phyloP scores from a whole-genome alignment of 306 rosid species.

The Prunus salicina region DNA sequence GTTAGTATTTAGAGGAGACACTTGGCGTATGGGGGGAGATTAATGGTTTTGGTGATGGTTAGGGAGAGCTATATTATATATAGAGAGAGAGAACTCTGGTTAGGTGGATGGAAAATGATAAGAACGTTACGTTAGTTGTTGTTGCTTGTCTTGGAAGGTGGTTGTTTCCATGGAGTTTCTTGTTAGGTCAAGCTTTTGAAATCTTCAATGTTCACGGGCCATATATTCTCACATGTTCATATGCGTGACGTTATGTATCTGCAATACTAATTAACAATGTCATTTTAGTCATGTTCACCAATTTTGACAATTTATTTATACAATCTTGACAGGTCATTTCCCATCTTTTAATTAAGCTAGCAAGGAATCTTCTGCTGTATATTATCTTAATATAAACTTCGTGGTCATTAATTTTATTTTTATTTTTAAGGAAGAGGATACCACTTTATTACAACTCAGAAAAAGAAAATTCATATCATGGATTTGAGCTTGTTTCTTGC shows the following conservation, averaged over 20 bases:
- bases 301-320: neutral
- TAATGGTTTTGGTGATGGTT: neutral
- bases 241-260: slow-evolving; percentile 9
- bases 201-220: neutral
- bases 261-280: neutral
- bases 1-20: neutral
- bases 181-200: slow-evolving; percentile 14
- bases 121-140: neutral
- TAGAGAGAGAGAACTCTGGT: neutral
- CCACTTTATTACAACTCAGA: too few relatives aligned
- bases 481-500: too few relatives aligned
- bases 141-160: slow-evolving; percentile 13
- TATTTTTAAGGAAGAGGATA: too few relatives aligned
- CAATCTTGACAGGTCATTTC: neutral
- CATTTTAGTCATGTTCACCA: neutral
- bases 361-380: neutral
- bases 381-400: neutral
- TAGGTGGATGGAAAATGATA: neutral
- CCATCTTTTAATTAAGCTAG: neutral
- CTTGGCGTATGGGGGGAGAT: neutral
- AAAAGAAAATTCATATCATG: too few relatives aligned
- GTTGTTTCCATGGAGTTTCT: slow-evolving; percentile 25
- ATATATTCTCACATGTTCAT: neutral
- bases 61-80: neutral
- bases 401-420: neutral